A percentile compares a stretch with the other conserved stretches of the same genome.
Evolutionary conservation across 345 rosid species (phyloP).

Genomic region (Linum usitatissimum): DNA sequence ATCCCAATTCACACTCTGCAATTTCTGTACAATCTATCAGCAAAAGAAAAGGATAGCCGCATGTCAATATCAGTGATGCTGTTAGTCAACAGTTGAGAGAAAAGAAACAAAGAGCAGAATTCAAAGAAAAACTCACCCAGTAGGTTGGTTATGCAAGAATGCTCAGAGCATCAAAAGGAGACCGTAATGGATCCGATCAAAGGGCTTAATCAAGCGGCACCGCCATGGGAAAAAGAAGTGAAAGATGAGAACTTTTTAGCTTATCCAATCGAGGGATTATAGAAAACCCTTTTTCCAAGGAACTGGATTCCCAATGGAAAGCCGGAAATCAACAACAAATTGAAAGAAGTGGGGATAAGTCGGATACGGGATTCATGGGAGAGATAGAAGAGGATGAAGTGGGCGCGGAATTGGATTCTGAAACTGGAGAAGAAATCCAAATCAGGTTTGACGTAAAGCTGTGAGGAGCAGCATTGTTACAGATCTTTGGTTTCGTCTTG

Average conservation of each 20-base stretch:
- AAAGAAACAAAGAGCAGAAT: neutral
- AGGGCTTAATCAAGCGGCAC: constrained; percentile 17
- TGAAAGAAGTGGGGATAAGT: neutral
- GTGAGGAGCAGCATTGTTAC: neutral
- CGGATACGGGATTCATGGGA: neutral
- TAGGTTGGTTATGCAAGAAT: constrained; percentile 14
- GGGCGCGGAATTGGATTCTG: neutral
- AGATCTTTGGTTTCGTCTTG: neutral
- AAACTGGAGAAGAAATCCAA: neutral
- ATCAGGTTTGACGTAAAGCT: too few relatives aligned
- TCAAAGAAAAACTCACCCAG: constrained; percentile 19
- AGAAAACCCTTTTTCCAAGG: neutral
- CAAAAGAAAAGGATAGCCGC: neutral
- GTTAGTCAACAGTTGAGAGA: neutral
- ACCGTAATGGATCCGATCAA: constrained; percentile 22
- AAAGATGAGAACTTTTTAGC: constrained; percentile 3
- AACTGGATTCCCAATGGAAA: constrained; percentile 18
- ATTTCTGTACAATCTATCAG: constrained; percentile 2
- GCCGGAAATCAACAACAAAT: constrained; percentile 1
- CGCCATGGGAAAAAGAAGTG: neutral
- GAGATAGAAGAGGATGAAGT: neutral
- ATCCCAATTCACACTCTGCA: constrained; percentile 30
- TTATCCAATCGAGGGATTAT: neutral
- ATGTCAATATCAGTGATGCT: neutral
- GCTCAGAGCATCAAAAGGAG: constrained; percentile 13